A percentile compares a stretch with the other conserved stretches of the same genome.
Conservation (phyloP, 345 rosid genomes). For the Aquilaria yunnanensis region DNA sequence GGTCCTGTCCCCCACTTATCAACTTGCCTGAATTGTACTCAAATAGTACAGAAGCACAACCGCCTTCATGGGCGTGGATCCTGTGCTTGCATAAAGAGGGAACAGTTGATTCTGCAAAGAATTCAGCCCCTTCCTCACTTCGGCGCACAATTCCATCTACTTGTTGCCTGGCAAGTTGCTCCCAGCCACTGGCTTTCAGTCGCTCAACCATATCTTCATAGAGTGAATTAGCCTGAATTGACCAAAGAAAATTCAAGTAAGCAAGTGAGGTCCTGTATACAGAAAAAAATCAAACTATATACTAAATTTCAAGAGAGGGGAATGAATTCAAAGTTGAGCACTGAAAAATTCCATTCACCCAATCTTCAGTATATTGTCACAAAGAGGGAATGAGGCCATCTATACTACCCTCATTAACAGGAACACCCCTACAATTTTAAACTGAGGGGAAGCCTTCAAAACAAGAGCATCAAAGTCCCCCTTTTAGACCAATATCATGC, state of each 20-base stretch:
- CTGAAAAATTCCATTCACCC: no score
- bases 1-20: constrained; percentile 86
- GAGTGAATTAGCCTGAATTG: constrained; percentile 65
- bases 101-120: constrained; percentile 60
- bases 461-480: no score
- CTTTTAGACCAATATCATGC: no score
- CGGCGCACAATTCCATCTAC: constrained; percentile 94
- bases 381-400: no score
- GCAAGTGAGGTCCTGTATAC: not conserved
- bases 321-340: not conserved
- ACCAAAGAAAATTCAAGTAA: constrained; percentile 11
- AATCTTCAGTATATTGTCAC: no score
- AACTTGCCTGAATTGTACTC: constrained; percentile 72
- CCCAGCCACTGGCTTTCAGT: constrained; percentile 85
- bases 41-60: constrained; percentile 77
- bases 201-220: constrained; percentile 87
- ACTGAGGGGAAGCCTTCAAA: no score
- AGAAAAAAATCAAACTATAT: not conserved
- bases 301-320: constrained; percentile 2
- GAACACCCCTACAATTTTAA: no score
- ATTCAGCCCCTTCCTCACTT: constrained; percentile 89
- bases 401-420: no score
- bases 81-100: constrained; percentile 75
- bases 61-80: constrained; percentile 89
- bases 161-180: constrained; percentile 82